phyloP scores from a whole-genome alignment of 805 yeast species.

The Ogataea nonfermentans region DNA sequence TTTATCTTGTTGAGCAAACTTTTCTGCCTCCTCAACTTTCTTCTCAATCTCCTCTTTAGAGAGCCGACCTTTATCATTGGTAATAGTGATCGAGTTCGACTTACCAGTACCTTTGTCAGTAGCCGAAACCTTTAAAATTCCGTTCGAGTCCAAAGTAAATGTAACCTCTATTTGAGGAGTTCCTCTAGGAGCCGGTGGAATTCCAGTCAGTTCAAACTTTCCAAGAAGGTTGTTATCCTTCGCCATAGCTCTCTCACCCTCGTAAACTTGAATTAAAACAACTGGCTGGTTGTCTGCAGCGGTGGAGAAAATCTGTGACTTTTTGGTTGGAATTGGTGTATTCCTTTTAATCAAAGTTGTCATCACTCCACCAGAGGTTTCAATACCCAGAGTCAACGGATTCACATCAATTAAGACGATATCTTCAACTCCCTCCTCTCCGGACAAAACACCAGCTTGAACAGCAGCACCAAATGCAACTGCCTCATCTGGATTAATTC shows the following conservation, averaged over 20 bases:
- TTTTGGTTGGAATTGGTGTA: conserved; percentile 93
- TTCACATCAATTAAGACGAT: conserved; percentile 89
- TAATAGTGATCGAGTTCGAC: conserved; percentile 84
- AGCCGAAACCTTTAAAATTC: conserved; percentile 83
- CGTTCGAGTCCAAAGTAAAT: conserved; percentile 84
- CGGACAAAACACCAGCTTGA: conserved; percentile 96
- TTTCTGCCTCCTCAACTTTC: conserved; percentile 97
- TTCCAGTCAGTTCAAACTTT: conserved; percentile 80
- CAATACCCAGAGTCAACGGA: conserved; percentile 93
- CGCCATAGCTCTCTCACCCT: conserved; percentile 95
- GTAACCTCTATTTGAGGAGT: conserved; percentile 89
- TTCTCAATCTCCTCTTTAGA: conserved; percentile 92
- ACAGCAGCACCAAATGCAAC: conserved; percentile 99
- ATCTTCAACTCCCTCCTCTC: conserved; percentile 92
- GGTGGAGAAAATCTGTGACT: conserved; percentile 92
- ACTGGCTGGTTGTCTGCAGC: conserved; percentile 97
- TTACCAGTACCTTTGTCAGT: conserved; percentile 94
- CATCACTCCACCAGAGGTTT: conserved; percentile 97
- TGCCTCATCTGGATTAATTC: conserved; percentile 99
- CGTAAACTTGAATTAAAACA: conserved; percentile 88
- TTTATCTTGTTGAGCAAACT: conserved; percentile 88
- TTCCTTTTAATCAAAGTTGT: conserved; percentile 92
- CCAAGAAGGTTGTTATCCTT: conserved; percentile 90
- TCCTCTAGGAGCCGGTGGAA: conserved; percentile 92
- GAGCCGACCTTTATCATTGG: conserved; percentile 92